Evolutionary conservation across 2,329 filamentous ascomycete genomes (phyloP), one percentile per base, ranked within the genome.

Genomic region (Beauveria bassiana): DNA sequence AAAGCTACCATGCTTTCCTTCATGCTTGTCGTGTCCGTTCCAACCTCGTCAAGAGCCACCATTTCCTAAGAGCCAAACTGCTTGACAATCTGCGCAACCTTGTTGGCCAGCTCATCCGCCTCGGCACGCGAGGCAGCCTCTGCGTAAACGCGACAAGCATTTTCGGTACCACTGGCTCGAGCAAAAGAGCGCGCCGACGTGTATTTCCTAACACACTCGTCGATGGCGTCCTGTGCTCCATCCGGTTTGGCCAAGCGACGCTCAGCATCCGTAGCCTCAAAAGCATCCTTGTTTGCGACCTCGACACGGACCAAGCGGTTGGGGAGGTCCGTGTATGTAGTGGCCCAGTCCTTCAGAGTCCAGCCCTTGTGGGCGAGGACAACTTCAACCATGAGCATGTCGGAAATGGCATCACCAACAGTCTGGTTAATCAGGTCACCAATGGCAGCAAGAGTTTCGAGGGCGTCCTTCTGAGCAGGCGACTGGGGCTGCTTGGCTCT

Each of bases 361-460:
- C 93, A 99, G 67, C 82, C 83, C 79, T 97, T 98, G 83, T 98
- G 92, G 7, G 95, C 93, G 46, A 99, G 87, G 67, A 98, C 95
- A 40, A 93, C 90, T 76, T 99, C 95, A 45, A 98, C 93, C 70
- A 99, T 86, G 51, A 99, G 85, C 83, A 97, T 90, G 76, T 99
- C 95, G 1, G 92, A 96, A 62, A 99, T 84, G 52, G 95, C 95
- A 72, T 99, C 95, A 59, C 95, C 95, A 52, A 98, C 93, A 1
- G 95, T 95, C 79, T 99, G 95, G 81, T 99, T 99, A 80, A 99
- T 96, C 65, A 99, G 83, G 68, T 97, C 90, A 56, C 88, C 88
- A 59, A 96, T 83, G 12, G 91, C 93, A 59, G 85, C 82, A 1
- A 99, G 86, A 9, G 88, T 92, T 61, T 96, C 90, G 16, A 98